A percentile compares a stretch with the other conserved stretches of the same genome.
Evolutionary conservation across 2,329 filamentous ascomycete species (phyloP).

Genomic region (Penicillium sp.): DNA sequence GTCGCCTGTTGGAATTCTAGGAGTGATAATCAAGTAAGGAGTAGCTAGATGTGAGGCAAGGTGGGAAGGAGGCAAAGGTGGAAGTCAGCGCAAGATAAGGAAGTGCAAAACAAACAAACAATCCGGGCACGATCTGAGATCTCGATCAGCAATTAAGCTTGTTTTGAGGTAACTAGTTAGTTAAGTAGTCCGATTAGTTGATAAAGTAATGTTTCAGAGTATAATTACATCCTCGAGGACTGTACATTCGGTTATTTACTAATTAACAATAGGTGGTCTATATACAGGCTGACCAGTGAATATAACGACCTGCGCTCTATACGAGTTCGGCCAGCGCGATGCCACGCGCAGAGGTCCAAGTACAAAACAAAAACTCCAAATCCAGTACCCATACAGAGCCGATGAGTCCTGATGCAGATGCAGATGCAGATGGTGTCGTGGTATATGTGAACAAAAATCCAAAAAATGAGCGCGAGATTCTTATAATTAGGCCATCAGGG

Average conservation of each 20-base stretch:
- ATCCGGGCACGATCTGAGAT: not conserved
- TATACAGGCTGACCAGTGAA: constrained; percentile 2
- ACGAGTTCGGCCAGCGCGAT: constrained; percentile 8
- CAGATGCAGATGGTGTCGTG: constrained; percentile 21
- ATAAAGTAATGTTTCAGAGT: not conserved
- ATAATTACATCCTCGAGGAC: not conserved
- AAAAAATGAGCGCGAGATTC: constrained; percentile 2
- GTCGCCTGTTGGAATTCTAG: not conserved
- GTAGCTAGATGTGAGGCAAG: not conserved
- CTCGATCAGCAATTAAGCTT: not conserved
- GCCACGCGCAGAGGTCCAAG: constrained; percentile 7
- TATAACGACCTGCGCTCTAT: constrained; percentile 3
- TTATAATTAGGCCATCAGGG: constrained; percentile 33
- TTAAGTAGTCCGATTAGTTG: no score
- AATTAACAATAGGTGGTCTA: not conserved
- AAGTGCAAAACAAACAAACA: constrained; percentile 24
- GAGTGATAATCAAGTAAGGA: not conserved
- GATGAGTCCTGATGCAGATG: constrained; percentile 19
- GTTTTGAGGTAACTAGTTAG: no score
- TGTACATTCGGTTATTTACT: not conserved
- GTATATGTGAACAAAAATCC: constrained; percentile 14
- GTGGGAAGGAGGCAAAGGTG: constrained; percentile 14
- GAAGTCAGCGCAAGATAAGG: constrained; percentile 33
- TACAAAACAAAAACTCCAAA: constrained; percentile 5
- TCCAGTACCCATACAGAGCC: constrained; percentile 8